These are phyloP conservation scores for Vicia sativa DNA, from an alignment of 306 rosid species.

Conservation along the genomic window DNA sequence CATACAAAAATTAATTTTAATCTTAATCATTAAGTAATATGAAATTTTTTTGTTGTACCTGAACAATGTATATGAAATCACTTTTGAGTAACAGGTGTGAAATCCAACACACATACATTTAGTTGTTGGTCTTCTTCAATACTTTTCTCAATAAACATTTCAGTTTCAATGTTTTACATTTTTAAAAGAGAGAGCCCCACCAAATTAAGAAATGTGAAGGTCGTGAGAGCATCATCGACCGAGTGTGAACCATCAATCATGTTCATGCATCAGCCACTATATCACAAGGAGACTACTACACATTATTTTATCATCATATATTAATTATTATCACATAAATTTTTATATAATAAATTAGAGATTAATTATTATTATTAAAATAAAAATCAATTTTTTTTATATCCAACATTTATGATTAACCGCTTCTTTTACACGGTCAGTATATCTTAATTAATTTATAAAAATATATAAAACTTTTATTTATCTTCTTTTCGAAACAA, in stretches of 20 bases:
- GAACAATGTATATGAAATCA: neutral
- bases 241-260: neutral
- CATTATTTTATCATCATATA: neutral
- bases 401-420: too few relatives aligned
- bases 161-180: neutral
- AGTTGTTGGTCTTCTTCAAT: neutral
- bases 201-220: neutral
- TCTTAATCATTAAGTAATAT: too few relatives aligned
- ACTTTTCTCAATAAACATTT: neutral
- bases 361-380: too few relatives aligned
- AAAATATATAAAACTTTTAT: too few relatives aligned
- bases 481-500: too few relatives aligned
- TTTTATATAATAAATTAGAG: neutral
- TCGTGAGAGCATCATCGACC: neutral
- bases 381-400: too few relatives aligned
- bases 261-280: neutral
- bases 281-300: neutral
- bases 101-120: neutral
- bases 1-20: too few relatives aligned
- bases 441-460: too few relatives aligned
- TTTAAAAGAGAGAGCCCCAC: slow-evolving; percentile 1
- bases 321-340: neutral
- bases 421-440: too few relatives aligned
- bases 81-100: neutral
- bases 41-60: too few relatives aligned